A percentile compares a stretch with the other conserved stretches of the same genome.
Conservation (phyloP, 2,329 filamentous ascomycete genomes). For the Apiospora rasikravindrae region DNA sequence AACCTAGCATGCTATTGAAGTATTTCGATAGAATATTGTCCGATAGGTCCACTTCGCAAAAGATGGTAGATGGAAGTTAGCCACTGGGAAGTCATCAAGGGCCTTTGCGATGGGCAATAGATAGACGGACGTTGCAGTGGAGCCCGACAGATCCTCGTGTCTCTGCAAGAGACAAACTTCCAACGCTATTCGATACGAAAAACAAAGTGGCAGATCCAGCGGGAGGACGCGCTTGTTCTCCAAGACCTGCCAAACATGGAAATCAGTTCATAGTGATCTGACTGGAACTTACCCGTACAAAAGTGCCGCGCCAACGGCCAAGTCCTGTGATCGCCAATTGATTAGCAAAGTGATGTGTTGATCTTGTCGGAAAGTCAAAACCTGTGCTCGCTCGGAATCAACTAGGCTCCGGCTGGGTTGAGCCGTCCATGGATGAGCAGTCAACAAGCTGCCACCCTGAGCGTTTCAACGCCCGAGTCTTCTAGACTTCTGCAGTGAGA, state of each 20-base stretch:
- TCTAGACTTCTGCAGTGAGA: background rate
- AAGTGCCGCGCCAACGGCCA: background rate
- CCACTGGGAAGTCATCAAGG: background rate
- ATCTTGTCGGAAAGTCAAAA: background rate
- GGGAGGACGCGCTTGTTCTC: background rate
- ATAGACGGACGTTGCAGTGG: background rate
- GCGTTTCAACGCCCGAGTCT: background rate
- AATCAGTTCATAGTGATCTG: background rate
- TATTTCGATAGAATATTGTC: too few species aligned
- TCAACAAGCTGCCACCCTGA: slow-evolving; percentile 6
- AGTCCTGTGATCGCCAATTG: background rate
- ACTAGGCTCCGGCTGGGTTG: background rate
- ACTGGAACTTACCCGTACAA: background rate
- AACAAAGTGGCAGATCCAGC: background rate
- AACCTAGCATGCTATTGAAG: too few species aligned
- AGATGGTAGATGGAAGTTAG: too few species aligned
- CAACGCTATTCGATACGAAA: background rate
- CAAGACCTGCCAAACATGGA: background rate
- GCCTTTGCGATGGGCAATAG: background rate
- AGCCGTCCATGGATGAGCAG: too few species aligned
- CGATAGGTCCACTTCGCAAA: too few species aligned
- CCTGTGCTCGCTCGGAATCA: background rate
- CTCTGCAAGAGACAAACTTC: background rate
- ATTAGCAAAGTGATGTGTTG: background rate
- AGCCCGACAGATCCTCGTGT: background rate